These are phyloP conservation scores for Gossypium laxum DNA, from an alignment of 441 rosid genomes.

Conservation along the genomic window DNA sequence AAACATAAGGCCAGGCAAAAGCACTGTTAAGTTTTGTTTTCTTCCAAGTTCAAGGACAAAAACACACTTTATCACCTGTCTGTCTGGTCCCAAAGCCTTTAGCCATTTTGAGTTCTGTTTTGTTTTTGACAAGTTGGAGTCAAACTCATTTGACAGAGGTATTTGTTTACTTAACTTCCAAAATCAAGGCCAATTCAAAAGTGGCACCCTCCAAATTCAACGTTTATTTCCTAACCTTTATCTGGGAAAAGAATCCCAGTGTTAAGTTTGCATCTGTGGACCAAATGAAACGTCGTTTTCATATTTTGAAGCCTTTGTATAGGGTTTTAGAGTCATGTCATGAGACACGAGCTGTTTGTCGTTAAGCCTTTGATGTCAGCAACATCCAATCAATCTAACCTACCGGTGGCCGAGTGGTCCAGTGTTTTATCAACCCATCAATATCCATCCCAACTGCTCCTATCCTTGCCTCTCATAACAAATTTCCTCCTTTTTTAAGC, in stretches of 20 bases:
- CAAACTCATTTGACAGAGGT: neutral
- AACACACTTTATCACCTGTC: neutral
- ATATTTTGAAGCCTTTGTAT: neutral
- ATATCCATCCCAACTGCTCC: neutral
- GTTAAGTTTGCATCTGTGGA: neutral
- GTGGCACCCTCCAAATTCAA: neutral
- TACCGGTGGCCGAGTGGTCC: conserved; percentile 13
- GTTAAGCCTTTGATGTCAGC: neutral
- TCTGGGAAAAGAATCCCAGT: neutral
- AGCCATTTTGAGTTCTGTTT: neutral
- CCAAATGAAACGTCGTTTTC: conserved; percentile 1
- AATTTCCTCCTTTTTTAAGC: neutral
- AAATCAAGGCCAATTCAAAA: neutral
- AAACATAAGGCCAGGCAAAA: neutral
- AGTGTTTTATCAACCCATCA: conserved; percentile 8
- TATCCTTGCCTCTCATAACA: neutral
- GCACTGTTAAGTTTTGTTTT: neutral
- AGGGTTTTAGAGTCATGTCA: neutral
- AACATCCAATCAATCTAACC: conserved; percentile 14
- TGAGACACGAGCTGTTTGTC: neutral
- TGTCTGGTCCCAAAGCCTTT: neutral
- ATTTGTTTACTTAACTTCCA: neutral
- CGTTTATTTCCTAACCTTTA: neutral
- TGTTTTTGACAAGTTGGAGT: neutral
- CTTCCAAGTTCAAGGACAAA: neutral